Base-by-base conservation (phyloP, 2,329 filamentous ascomycete genomes). In the Xylariales sp. region DNA sequence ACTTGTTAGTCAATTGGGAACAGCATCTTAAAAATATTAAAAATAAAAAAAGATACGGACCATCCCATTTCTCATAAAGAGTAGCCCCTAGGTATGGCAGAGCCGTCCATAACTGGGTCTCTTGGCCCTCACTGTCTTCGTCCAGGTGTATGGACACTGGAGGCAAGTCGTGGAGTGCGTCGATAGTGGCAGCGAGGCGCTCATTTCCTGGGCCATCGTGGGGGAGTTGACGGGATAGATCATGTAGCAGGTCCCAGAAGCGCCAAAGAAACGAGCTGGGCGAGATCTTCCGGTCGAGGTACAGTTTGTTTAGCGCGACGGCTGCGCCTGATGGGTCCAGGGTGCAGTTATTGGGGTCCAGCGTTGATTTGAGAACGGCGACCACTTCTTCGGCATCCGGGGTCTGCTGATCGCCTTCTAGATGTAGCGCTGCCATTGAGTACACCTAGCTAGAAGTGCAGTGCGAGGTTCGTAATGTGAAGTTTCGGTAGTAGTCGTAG, bases 221-320 rank as follows among this genome's bases (percentile, higher is more conserved):
- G 10, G 49, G 45, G 23, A 51, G 10, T 25, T 50, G 47, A n/a
- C 47, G 43, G 14, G 44, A 29, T 13, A 53, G 32, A 4, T 45
- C 37, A 19, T 51, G 49, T 10, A 53, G 13, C 2, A 52, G 43
- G 20, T 51, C 46, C 50, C 49, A 50, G 37, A 51, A 50, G 38
- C 49, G 45, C 39, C 42, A 49, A 6, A 51, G 33, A 14, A 53
- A 53, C 6, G 19, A 25, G 2, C 29, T 25, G 23, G 23, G 8
- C n/a, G 23, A 25, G 8, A n/a, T 25, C 23, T 25, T 25, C n/a
- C n/a, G n/a, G n/a, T n/a, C n/a, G n/a, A n/a, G 23, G 23, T 25
- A 25, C n/a, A 25, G 23, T 8, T 25, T 25, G n/a, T 25, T 25
- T n/a, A 25, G n/a, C 23, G 23, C 23, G 8, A 25, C 23, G 8